A percentile compares a stretch with the other conserved stretches of the same genome.
Conservation (phyloP, 306 rosid species). For the Cucurbita pepo region DNA sequence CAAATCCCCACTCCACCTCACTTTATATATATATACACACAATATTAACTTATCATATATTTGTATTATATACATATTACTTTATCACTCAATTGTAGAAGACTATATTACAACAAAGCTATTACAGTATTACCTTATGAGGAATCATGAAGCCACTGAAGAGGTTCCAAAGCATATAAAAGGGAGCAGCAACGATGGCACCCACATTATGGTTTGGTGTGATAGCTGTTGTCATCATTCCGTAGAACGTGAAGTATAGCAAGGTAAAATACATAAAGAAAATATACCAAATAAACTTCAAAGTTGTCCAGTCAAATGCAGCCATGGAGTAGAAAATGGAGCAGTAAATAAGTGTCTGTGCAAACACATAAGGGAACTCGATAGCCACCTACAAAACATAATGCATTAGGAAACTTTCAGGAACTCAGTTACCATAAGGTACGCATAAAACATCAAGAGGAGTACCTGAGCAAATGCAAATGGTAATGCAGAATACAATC, state of each 20-base stretch:
- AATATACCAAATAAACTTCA: conserved; percentile 74
- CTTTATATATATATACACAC: no score
- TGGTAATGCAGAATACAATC: conserved; percentile 84
- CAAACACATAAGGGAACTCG: conserved; percentile 72
- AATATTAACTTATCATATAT: no score
- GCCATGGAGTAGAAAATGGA: conserved; percentile 78
- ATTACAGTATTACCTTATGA: conserved; percentile 45
- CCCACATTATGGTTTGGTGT: conserved; percentile 97
- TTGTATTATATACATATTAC: no score
- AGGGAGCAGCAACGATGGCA: conserved; percentile 84
- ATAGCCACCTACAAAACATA: conserved; percentile 30
- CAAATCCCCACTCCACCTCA: no score
- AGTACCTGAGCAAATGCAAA: conserved; percentile 95
- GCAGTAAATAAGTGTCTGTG: conserved; percentile 65
- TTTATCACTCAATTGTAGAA: no score
- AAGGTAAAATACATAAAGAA: conserved; percentile 90
- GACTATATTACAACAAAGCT: no score
- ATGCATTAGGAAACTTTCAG: conserved; percentile 9
- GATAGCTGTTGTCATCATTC: conserved; percentile 98
- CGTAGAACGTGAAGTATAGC: conserved; percentile 94
- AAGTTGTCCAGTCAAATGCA: conserved; percentile 63
- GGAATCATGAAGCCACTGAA: conserved; percentile 99
- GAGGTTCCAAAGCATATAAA: conserved; percentile 97
- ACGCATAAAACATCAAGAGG: not conserved
- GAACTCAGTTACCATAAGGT: not conserved